Evolutionary conservation across 73 alveolate genomes (phyloP).

Genomic region (Stentor roeselii): DNA sequence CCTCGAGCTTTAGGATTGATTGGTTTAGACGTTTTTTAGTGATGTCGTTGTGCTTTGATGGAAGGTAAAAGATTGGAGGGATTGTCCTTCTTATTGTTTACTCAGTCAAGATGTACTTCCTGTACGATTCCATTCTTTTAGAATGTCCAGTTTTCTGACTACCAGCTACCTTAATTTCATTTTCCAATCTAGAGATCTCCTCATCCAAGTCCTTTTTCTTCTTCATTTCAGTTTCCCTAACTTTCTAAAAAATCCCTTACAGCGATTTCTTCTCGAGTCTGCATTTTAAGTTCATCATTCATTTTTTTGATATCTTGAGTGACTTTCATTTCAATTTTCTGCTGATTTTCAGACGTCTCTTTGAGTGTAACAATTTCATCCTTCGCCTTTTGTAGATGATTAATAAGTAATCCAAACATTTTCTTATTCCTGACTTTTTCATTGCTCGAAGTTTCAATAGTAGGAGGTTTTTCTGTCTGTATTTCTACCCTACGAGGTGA

Average conservation of each 20-base stretch:
- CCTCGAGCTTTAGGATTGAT: neutral
- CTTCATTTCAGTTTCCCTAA: slow-evolving; percentile 9
- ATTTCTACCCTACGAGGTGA: neutral
- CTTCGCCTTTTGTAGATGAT: slow-evolving; percentile 20
- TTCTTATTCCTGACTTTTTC: neutral
- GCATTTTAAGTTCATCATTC: neutral
- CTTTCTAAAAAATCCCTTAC: neutral
- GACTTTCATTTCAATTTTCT: neutral
- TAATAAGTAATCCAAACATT: neutral
- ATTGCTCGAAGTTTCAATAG: neutral
- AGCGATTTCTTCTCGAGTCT: neutral
- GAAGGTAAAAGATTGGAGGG: slow-evolving; percentile 16
- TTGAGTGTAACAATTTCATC: neutral
- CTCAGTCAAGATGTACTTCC: slow-evolving; percentile 16
- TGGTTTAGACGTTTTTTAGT: slow-evolving; percentile 8
- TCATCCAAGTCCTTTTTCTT: neutral
- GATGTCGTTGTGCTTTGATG: slow-evolving; percentile 7
- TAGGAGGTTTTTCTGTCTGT: neutral
- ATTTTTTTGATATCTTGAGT: slow-evolving; percentile 22
- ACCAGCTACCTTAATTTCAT: neutral
- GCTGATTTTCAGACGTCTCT: neutral
- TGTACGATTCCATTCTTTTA: neutral
- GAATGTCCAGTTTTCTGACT: neutral
- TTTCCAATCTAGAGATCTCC: neutral
- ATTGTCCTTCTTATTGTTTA: neutral